phyloP scores from a whole-genome alignment of 1,284 basidiomycete species.

The Ganoderma sp. region DNA sequence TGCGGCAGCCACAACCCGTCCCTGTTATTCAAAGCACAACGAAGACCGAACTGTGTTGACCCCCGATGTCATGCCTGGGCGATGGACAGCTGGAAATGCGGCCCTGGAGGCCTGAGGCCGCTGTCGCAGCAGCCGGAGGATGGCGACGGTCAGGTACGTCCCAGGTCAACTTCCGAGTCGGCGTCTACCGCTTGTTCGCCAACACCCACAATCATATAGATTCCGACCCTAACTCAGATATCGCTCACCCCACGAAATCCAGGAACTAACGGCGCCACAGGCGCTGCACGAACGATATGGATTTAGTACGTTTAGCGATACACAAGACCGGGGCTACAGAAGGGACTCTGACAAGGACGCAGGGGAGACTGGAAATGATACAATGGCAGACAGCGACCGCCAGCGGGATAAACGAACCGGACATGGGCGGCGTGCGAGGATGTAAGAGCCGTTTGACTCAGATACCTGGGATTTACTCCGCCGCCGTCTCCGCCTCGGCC shows the following conservation, averaged over 20 bases:
- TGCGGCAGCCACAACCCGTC: slow-evolving; percentile 12
- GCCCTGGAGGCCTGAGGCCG: slow-evolving; percentile 9
- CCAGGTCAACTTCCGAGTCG: not conserved
- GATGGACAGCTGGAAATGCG: slow-evolving; percentile 6
- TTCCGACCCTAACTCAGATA: slow-evolving; percentile 12
- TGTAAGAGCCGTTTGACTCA: not conserved
- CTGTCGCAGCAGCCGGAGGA: not conserved
- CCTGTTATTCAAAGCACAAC: not conserved
- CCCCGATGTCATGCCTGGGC: slow-evolving; percentile 7
- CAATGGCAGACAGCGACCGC: not conserved
- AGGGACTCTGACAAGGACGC: not conserved
- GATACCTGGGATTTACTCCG: not conserved
- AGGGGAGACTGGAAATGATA: not conserved
- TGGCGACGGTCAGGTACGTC: not conserved
- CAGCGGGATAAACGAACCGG: not conserved
- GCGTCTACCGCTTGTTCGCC: slow-evolving; percentile 1
- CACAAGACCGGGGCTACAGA: not conserved
- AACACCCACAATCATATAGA: slow-evolving; percentile 11
- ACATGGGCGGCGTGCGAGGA: not conserved
- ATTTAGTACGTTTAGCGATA: not conserved
- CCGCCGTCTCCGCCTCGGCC: slow-evolving; percentile 3
- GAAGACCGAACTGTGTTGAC: not conserved
- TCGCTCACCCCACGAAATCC: slow-evolving; percentile 14
- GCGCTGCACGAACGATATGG: slow-evolving; percentile 8
- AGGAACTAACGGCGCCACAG: slow-evolving; percentile 23